phyloP scores from a whole-genome alignment of 768 basidiomycete species.

The Hirschioporus abietinus region DNA sequence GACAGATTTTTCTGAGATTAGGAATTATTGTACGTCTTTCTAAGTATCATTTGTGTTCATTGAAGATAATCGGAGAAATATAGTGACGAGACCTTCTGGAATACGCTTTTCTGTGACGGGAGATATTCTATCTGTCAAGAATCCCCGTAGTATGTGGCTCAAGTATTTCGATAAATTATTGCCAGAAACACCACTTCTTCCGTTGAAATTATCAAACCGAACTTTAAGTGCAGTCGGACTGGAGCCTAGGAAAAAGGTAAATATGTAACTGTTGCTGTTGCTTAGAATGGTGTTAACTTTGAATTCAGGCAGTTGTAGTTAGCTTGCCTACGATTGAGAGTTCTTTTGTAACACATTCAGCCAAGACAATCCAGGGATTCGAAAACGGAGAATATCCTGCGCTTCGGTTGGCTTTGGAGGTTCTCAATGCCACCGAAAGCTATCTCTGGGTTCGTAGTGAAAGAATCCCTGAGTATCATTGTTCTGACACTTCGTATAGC shows the following conservation, averaged over 20 bases:
- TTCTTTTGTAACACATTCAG: constrained; percentile 73
- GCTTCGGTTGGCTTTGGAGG: constrained; percentile 77
- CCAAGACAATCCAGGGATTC: constrained; percentile 76
- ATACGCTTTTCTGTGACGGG: constrained; percentile 91
- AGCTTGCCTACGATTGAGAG: constrained; percentile 94
- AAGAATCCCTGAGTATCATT: background rate
- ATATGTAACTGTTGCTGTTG: constrained; percentile 9
- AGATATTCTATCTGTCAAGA: constrained; percentile 61
- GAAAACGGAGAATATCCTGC: constrained; percentile 79
- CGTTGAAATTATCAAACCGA: constrained; percentile 59
- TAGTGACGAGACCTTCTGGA: constrained; percentile 80
- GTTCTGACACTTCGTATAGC: constrained; percentile 34
- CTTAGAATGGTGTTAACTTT: background rate
- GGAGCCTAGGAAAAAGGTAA: constrained; percentile 66
- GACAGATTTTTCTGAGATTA: constrained; percentile 68
- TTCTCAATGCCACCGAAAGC: constrained; percentile 90
- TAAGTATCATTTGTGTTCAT: background rate
- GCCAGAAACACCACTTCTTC: constrained; percentile 49
- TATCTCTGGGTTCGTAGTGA: constrained; percentile 74
- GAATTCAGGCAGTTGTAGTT: constrained; percentile 71
- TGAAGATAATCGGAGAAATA: background rate
- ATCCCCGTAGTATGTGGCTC: constrained; percentile 71
- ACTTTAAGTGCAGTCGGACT: constrained; percentile 74
- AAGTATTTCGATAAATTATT: constrained; percentile 52
- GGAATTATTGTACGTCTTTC: constrained; percentile 51